Percentiles rank a stretch among this genome's conserved stretches.
These are phyloP conservation scores for Thermoascus crustaceus DNA, from an alignment of 2,329 filamentous ascomycete genomes.

Conservation along the genomic window DNA sequence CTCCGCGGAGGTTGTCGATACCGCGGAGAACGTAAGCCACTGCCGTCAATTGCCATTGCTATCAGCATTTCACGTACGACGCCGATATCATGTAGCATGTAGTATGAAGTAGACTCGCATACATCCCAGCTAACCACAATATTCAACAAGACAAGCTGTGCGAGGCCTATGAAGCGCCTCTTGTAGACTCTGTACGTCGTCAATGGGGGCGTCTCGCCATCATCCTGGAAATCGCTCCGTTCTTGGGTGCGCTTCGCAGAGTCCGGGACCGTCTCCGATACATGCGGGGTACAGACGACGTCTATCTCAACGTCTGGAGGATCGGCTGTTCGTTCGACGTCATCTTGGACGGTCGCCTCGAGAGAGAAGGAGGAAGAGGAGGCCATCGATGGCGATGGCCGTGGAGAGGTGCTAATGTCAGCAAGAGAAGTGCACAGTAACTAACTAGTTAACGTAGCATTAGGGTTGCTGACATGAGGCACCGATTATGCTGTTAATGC, in stretches of 20 bases:
- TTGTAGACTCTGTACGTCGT: conserved; percentile 59
- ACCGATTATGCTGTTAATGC: no score
- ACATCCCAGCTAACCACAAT: conserved; percentile 94
- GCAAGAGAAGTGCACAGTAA: no score
- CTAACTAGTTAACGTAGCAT: no score
- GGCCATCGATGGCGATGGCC: no score
- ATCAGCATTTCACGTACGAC: background rate
- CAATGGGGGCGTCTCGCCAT: conserved; percentile 8
- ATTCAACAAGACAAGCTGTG: conserved; percentile 78
- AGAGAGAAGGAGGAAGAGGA: background rate
- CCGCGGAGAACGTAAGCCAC: conserved; percentile 90
- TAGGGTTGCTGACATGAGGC: no score
- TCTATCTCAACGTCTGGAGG: background rate
- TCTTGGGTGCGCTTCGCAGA: conserved; percentile 2
- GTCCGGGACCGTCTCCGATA: conserved; percentile 1
- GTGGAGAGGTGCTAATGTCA: no score
- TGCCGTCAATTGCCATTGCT: conserved; percentile 24
- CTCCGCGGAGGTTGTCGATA: conserved; percentile 62
- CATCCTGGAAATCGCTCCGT: background rate
- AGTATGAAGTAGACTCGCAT: conserved; percentile 45
- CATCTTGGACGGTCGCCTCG: background rate
- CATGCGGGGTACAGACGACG: background rate
- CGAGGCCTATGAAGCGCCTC: conserved; percentile 78
- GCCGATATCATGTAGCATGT: no score
- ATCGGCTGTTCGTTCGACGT: background rate